Base-by-base conservation (phyloP, 441 rosid genomes). In the Manihot esculenta region DNA sequence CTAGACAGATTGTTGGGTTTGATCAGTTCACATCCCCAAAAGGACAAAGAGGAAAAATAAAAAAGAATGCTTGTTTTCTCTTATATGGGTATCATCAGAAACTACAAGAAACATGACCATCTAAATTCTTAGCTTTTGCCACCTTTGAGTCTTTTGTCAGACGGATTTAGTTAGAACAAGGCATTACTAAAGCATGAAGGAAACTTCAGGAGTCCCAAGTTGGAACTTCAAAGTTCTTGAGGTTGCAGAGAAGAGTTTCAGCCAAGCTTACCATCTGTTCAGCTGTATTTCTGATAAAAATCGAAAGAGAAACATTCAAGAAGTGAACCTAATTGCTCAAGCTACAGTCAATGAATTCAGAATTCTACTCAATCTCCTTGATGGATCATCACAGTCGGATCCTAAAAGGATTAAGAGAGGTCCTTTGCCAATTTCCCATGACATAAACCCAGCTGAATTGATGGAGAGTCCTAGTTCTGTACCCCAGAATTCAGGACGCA, bases 401-500 rank as follows among this genome's bases (percentile, higher is more conserved):
- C 56, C 62, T 33, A 76, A 71, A 41, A 76, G 83, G 48, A 80
- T 78, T 68, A 76, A 64, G 70, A 81, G 50, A 48, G 84, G 84
- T 56, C 82, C 80, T 27, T 47, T 73, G 68, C 84, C 74, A 13
- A 53, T 76, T 64, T 61, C 57, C 30, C 17, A 55, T n/a, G 24
- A 56, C 38, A 66, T 73, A 48, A 74, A 78, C 66, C 80, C 82
- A 20, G 17, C 27, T 50, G 68, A 73, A 57, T 61, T 76, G 44
- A 68, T 81, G 84, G 82, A 73, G 5, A 47, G 42, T 59, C 70
- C 76, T 18, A 12, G n/a, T 47, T 42, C 57, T 53, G 69, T 12
- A 23, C 47, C 15, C 42, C 42, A 38, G 42, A 38, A 9, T 7
- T 38, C 42, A 38, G 42, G 7, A 38, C 7, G 42, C 55, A 38